Percentiles rank a stretch among this genome's conserved stretches.
phyloP scores from a whole-genome alignment of 306 rosid genomes.

The Luffa acutangula region DNA sequence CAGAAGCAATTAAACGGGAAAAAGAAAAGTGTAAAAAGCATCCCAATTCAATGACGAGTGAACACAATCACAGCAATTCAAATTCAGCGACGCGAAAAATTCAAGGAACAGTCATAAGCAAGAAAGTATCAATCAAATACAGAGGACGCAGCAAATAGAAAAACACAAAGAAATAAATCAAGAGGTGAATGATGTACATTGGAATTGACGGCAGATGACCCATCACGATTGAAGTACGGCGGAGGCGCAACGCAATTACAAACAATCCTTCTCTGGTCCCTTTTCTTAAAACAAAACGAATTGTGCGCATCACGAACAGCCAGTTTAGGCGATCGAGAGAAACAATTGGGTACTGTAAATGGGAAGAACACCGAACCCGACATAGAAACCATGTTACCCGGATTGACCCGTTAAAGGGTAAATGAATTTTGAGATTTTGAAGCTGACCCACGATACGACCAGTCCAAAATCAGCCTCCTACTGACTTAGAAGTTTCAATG shows the following conservation, averaged over 20 bases:
- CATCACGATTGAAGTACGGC: conserved; percentile 41
- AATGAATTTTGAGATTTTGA: background rate
- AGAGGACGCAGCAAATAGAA: background rate
- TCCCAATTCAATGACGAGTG: background rate
- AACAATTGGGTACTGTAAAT: conserved; percentile 23
- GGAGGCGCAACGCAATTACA: conserved; percentile 89
- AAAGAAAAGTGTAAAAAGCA: background rate
- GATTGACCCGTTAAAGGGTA: conserved; percentile 2
- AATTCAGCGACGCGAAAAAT: background rate
- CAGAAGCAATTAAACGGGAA: background rate
- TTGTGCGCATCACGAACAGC: conserved; percentile 13
- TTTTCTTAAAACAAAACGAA: conserved; percentile 14
- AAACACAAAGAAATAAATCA: background rate
- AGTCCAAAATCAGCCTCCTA: background rate
- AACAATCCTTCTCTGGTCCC: conserved; percentile 29
- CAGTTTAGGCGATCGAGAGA: conserved; percentile 24
- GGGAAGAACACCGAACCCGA: conserved; percentile 35
- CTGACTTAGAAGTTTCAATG: background rate
- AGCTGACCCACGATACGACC: conserved; percentile 11
- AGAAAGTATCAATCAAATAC: background rate
- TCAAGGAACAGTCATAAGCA: background rate
- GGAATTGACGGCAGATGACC: conserved; percentile 42
- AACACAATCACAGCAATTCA: background rate
- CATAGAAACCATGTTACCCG: conserved; percentile 40
- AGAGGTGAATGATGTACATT: conserved; percentile 29